phyloP scores from a whole-genome alignment of 306 rosid genomes.

The Acacia melanoxylon region DNA sequence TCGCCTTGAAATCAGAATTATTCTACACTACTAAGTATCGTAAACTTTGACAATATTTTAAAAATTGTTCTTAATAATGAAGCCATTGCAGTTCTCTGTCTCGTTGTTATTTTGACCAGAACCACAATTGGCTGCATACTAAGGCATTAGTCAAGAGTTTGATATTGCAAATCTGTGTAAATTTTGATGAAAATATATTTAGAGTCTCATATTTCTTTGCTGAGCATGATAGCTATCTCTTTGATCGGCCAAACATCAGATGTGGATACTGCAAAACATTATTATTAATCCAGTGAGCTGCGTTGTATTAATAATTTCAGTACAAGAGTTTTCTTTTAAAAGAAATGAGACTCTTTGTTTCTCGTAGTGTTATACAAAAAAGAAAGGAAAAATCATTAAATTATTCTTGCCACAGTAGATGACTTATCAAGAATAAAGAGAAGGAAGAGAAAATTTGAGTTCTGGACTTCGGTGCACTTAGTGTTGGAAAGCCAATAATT shows the following conservation, averaged over 20 bases:
- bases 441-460: not conserved
- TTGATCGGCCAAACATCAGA: too few relatives aligned
- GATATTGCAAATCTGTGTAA: not conserved
- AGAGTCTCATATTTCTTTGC: too few relatives aligned
- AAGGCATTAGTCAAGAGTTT: not conserved
- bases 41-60: not conserved
- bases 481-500: conserved; percentile 20
- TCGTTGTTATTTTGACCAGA: not conserved
- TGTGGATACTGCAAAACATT: too few relatives aligned
- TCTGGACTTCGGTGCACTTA: conserved; percentile 12
- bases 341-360: too few relatives aligned
- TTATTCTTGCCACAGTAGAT: conserved; percentile 3
- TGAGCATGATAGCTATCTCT: too few relatives aligned
- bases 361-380: too few relatives aligned
- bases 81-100: not conserved
- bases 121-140: not conserved
- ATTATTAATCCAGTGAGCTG: too few relatives aligned
- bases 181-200: not conserved
- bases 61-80: not conserved
- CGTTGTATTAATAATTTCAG: too few relatives aligned
- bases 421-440: conserved; percentile 6
- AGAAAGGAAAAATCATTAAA: not conserved
- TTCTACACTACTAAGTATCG: not conserved
- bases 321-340: too few relatives aligned
- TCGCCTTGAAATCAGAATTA: not conserved